Evolutionary conservation across 192 early-diverging fungal genomes (phyloP), one percentile per base, ranked within the genome.

Genomic region (Spinellus fusiger): DNA sequence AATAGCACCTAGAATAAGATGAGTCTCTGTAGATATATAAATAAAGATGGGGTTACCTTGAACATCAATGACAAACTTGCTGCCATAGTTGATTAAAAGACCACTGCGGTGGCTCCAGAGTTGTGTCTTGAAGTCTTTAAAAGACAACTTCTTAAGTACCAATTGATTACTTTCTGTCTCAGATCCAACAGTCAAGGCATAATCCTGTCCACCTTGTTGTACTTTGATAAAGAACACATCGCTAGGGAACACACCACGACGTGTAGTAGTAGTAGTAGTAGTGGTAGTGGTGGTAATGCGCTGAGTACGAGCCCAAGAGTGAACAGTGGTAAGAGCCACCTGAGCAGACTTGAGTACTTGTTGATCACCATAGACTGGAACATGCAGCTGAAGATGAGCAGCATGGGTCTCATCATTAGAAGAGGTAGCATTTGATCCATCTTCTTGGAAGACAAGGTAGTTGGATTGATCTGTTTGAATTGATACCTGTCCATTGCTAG

Each of bases 21-120:
- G 26, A 52, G 13, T 51, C 28, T 52, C 15, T 46, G 5, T 40
- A 22, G 3, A 35, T 28, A 9, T 2, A 54, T 54, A 52, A 54
- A 53, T 54, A 54, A 54, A n/a, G n/a, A n/a, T 48, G 48, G 16
- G 8, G 31, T 18, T 56, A 64, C 58, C 65, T 23, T 59, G 18
- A 13, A 67, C 20, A 49, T 54, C 65, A 54, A 67, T 54, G 15
- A 54, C 56, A 22, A 46, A 26, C 16, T 52, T 54, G 28, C 50
- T 54, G n/a, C 65, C 65, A 52, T 69, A 69, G 46, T 69, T 69
- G 54, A 69, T 53, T 25, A 69, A 33, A 9, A 49, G 31, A 47
- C 49, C 49, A 33, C 63, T 47, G 9, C 54, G 29, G 49, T 49
- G 63, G 26, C 55, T 64, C 68, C 68, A 70, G 7, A 70, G 48